Evolutionary conservation across 768 basidiomycete genomes (phyloP).

Genomic region (Leccinum aurantiacum): DNA sequence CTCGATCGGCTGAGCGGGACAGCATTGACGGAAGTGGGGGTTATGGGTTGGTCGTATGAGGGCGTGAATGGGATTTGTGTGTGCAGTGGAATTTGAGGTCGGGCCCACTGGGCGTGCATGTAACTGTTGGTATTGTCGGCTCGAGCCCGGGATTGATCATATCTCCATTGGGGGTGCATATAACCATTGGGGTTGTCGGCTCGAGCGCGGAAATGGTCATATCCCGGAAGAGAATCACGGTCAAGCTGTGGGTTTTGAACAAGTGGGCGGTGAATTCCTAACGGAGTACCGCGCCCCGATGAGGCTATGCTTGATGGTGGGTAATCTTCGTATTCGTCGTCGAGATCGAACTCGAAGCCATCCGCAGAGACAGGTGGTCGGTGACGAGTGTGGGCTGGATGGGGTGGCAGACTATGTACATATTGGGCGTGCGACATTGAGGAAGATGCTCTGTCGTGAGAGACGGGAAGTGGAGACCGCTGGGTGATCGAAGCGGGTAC

Average conservation of each 20-base stretch:
- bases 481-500: slow-evolving; percentile 37
- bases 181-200: slow-evolving; percentile 69
- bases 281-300: slow-evolving; percentile 75
- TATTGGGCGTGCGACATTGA: slow-evolving; percentile 31
- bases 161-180: slow-evolving; percentile 65
- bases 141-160: slow-evolving; percentile 62
- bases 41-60: slow-evolving; percentile 48
- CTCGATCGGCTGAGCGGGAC: slow-evolving; percentile 54
- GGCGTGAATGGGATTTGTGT: slow-evolving; percentile 59
- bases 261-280: slow-evolving; percentile 56
- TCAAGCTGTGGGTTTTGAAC: slow-evolving; percentile 61
- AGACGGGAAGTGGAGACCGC: slow-evolving; percentile 35
- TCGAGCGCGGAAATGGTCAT: slow-evolving; percentile 62
- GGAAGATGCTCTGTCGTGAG: slow-evolving; percentile 39
- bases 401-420: slow-evolving; percentile 34
- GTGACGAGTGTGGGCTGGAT: slow-evolving; percentile 36
- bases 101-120: slow-evolving; percentile 65
- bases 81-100: slow-evolving; percentile 49
- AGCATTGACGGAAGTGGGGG: slow-evolving; percentile 35
- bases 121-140: slow-evolving; percentile 71
- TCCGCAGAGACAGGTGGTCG: slow-evolving; percentile 55
- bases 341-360: slow-evolving; percentile 71
- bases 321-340: slow-evolving; percentile 80
- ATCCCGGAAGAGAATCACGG: slow-evolving; percentile 45
- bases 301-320: slow-evolving; percentile 45